Base-by-base conservation (phyloP, 345 rosid genomes). In the Laguncularia racemosa region DNA sequence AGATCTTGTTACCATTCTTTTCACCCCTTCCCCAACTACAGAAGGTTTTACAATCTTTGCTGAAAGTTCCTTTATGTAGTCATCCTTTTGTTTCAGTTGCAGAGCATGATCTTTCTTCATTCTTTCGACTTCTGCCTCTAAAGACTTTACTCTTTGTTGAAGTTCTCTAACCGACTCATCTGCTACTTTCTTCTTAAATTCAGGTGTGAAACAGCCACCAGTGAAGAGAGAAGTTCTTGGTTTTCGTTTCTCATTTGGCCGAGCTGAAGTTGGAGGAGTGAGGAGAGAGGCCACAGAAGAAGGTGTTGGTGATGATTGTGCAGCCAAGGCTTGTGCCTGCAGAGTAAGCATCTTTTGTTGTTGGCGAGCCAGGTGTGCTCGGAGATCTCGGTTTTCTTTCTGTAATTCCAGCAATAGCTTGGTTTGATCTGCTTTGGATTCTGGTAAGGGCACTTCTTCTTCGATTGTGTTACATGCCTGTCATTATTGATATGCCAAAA, bases 321-420 rank as follows among this genome's bases (percentile, higher is more conserved):
- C 84, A 49, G 93, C 95, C 62, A 88, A 52, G 50, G 80, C 66
- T 58, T 86, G 86, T 43, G 90, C 90, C 75, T 91, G 82, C 46
- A 88, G 79, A 48, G 83, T 61, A 16, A 81, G 74, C 50, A 91
- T 70, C 74, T 84, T 85, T 49, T 88, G 84, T 60, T 88, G 92
- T 68, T 82, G 96, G 23, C 78, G 76, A 21, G 78, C 91, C 50
- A 88, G 72, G 63, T 84, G 95, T 0, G 79, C 85, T 59, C 92
- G 76, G 71, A 91, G 60, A 57, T 91, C 96, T 11, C 92, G 76
- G 65, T 88, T 91, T 71, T 88, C 92, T 68, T 86, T 84, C 64
- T 91, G 92, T 73, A 91, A 63, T 76, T 91, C 95, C 57, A 88
- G 76, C 65, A 91, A 53, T 38, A 91, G 79, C 71, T 80, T 84